Evolutionary conservation across 805 yeast species (phyloP), one percentile per base, ranked within the genome.

Genomic region (Ogataea neopini): DNA sequence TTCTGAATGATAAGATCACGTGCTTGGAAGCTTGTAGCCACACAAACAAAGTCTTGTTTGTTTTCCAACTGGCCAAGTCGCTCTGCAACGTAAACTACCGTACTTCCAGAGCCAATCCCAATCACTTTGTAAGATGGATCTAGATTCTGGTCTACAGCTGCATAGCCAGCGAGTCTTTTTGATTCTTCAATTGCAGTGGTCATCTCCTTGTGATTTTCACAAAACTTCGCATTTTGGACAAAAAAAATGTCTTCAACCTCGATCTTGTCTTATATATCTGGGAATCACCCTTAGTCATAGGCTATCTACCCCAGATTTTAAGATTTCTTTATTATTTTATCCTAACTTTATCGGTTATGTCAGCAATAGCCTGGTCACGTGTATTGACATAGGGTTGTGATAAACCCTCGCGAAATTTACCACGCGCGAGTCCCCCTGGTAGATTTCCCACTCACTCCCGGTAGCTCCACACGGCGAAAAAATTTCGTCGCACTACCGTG

Each of bases 11-110:
- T 91, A 58, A 94, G 76, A 58, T 84, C 87, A 60, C 86, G 86
- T 33, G 95, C 86, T 70, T 94, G 99, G 75, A 89, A 94, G 4
- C 99, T 98, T 0, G 99, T 94, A 44, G 99, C 96, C 36, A 94
- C 81, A 69, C 96, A 94, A 25, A 81, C 77, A 53, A 88, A 83
- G 35, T 76, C 64, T 22, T 63, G 56, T 60, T 84, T 80, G 56
- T 74, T 69, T 26, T 63, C 54, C 52, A 80, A 69, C 67, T 86
- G 90, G 6, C 96, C 96, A 45, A 94, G 76, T 60, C 97, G 76
- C 67, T 94, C 98, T 23, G 96, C 98, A 48, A 87, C 96, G 66
- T 88, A 94, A 17, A 94, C 86, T 2, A 94, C 98, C 0, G 99
- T 94, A 20, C 96, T 85, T 1, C 99, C 99, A 23, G 97, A 88